Base-by-base conservation (phyloP, 1,284 basidiomycete genomes). In the Lignosus rhinocerotis region DNA sequence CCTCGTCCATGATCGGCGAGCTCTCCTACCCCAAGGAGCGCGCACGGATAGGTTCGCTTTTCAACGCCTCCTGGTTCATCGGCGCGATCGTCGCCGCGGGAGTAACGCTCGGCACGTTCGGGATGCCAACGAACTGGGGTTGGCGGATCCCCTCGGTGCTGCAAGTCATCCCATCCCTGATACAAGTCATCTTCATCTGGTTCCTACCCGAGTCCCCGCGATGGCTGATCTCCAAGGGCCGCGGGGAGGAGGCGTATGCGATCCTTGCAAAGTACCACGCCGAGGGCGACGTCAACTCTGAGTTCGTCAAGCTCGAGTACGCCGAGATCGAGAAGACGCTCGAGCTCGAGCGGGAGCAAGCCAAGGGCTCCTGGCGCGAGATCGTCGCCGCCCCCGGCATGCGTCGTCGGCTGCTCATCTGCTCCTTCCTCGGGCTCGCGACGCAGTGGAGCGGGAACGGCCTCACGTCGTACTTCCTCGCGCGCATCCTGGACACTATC, bases 381-480 rank as follows among this genome's bases (percentile, higher is more conserved):
- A 71, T 86, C 54, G 64, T 84, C 65, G 70, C 65, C 56, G 80
- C 77, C 7, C 73, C 74, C 3, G 83, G 83, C 16, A 85, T 84
- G 80, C 76, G 77, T 41, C 78, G 73, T 57, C 80, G 83, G 33
- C 69, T 84, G 65, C 69, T 80, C 43, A 80, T 86, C 62, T 78
- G 83, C 65, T 67, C 84, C 32, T 83, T 82, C 21, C 73, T 85
- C 34, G 83, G 80, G 2, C 76, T 85, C 69, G 84, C 85, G 71
- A 83, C 82, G 4, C 84, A 86, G 62, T 86, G 83, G 81, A 81
- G 79, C 50, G 84, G 84, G 0, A 85, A 86, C 64, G 89, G 88
- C 65, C 80, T 91, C 53, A 84, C 87, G 46, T 90, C 87, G n/a
- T 83, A 88, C 77, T 91, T 91, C 76, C 80, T 92, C 61, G 85